phyloP scores from a whole-genome alignment of 2,329 filamentous ascomycete genomes.

The Plenodomus tracheiphilus region DNA sequence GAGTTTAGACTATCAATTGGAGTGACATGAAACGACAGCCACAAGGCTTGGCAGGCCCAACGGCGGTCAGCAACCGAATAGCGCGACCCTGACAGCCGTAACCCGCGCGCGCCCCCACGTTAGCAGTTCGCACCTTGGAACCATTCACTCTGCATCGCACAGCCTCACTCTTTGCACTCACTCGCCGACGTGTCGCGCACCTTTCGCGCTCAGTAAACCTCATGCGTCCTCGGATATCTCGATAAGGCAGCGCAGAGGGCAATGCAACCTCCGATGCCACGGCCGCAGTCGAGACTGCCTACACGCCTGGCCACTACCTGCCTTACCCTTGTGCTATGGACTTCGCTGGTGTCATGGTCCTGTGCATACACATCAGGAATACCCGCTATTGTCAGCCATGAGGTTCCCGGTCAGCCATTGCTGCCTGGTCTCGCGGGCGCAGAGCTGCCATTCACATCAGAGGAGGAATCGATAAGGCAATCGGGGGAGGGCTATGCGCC shows the following conservation, averaged over 20 bases:
- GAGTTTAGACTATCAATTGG: no score
- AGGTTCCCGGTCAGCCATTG: constrained; percentile 13
- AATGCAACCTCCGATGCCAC: constrained; percentile 57
- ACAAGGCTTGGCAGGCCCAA: neutral
- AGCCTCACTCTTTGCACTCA: neutral
- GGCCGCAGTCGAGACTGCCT: constrained; percentile 72
- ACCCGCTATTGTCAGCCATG: constrained; percentile 16
- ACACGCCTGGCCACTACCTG: constrained; percentile 66
- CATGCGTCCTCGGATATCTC: constrained; percentile 21
- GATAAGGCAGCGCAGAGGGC: constrained; percentile 30
- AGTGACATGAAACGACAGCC: neutral
- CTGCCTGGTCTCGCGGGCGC: constrained; percentile 39
- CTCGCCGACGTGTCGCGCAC: constrained; percentile 10
- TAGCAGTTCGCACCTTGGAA: neutral
- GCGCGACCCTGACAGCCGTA: neutral
- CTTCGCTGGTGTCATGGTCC: constrained; percentile 60
- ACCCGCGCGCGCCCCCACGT: neutral
- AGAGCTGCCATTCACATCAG: constrained; percentile 45
- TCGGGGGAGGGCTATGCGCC: constrained; percentile 56
- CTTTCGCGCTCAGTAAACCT: constrained; percentile 15
- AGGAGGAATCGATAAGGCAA: constrained; percentile 38
- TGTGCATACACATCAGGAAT: constrained; percentile 64
- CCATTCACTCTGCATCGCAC: no score
- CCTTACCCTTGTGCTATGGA: constrained; percentile 63
- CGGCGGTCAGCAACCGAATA: neutral